Base-by-base conservation (phyloP, 371 early-diverging fungal genomes). In the Mucor circinelloides region DNA sequence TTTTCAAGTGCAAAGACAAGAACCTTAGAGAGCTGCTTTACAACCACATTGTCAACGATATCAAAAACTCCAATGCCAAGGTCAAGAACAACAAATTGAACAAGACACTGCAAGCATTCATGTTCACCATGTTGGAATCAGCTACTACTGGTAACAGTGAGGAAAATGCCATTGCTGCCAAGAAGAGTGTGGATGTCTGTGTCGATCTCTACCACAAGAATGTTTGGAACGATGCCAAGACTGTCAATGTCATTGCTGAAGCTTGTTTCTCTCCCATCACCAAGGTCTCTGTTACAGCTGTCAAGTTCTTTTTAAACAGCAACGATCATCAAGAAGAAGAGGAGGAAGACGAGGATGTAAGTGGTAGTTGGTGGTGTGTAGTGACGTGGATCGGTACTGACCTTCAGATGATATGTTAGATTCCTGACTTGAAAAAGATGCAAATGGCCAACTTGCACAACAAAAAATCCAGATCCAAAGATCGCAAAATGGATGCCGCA, bases 151-250 rank as follows among this genome's bases (percentile, higher is more conserved):
- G 86, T 32, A 85, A 80, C 58, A 85, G 87, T 65, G 84, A 83
- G 36, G 91, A 91, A 70, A 90, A 91, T 63, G 91, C 90, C 3
- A 89, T 95, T 68, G 96, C 97, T 23, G 98, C 97, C 32, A 94
- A 95, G 68, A 94, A 95, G 78, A 93, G 95, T 74, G 83, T 98
- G 40, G 96, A 98, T 68, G 93, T 97, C 30, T 96, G 96, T 85
- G 91, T 98, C 54, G 97, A 97, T 63, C 82, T 98, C 28, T 98
- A 98, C 81, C 87, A 90, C 68, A 98, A 97, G 80, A 90, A 94
- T 66, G 85, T 98, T 5, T 98, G 99, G 89, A 94, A 97, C 67
- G 99, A 98, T 79, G 90, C 91, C 32, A 97, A 98, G 80, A 97
- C 98, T 6, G 97, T 96, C 71, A 98, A 98, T 80, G 94, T 98